A percentile compares a stretch with the other conserved stretches of the same genome.
Conservation (phyloP, 768 basidiomycete species). For the Hirschioporus abietinus region DNA sequence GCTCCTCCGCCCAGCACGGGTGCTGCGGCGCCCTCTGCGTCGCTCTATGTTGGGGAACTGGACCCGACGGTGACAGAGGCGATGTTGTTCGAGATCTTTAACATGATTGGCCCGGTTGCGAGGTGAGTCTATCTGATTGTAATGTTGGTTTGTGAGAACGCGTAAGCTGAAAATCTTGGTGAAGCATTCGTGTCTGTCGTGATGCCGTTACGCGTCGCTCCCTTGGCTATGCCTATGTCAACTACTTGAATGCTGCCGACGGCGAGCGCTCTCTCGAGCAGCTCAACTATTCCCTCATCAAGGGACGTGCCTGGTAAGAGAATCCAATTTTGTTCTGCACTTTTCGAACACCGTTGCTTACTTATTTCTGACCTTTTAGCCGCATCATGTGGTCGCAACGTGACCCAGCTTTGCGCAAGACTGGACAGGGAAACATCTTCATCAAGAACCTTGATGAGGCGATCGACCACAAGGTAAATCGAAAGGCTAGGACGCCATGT, state of each 20-base stretch:
- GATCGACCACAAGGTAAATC: slow-evolving; percentile 90
- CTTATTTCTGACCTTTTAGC: slow-evolving; percentile 34
- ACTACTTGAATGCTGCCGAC: slow-evolving; percentile 93
- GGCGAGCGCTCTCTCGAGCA: slow-evolving; percentile 98
- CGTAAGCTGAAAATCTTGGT: slow-evolving; percentile 5
- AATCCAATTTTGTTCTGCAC: background rate
- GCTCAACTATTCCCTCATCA: slow-evolving; percentile 98
- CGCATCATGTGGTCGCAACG: slow-evolving; percentile 99
- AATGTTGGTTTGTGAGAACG: slow-evolving; percentile 8
- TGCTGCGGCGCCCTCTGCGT: slow-evolving; percentile 75
- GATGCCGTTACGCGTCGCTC: slow-evolving; percentile 99
- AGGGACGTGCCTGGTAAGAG: slow-evolving; percentile 87
- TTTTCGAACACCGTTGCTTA: slow-evolving; percentile 15
- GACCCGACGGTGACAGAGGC: slow-evolving; percentile 98
- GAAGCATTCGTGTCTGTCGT: slow-evolving; percentile 97
- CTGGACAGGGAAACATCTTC: slow-evolving; percentile 99
- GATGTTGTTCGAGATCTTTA: slow-evolving; percentile 99
- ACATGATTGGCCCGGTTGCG: slow-evolving; percentile 98
- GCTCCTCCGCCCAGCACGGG: slow-evolving; percentile 44
- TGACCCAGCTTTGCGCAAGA: slow-evolving; percentile 98
- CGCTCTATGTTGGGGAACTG: slow-evolving; percentile 98
- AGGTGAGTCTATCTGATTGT: slow-evolving; percentile 47
- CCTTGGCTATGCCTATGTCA: slow-evolving; percentile 99
- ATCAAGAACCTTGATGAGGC: slow-evolving; percentile 98
- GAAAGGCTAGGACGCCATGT: background rate